Conservation (phyloP, 345 rosid genomes). For the Boechera retrofracta region DNA sequence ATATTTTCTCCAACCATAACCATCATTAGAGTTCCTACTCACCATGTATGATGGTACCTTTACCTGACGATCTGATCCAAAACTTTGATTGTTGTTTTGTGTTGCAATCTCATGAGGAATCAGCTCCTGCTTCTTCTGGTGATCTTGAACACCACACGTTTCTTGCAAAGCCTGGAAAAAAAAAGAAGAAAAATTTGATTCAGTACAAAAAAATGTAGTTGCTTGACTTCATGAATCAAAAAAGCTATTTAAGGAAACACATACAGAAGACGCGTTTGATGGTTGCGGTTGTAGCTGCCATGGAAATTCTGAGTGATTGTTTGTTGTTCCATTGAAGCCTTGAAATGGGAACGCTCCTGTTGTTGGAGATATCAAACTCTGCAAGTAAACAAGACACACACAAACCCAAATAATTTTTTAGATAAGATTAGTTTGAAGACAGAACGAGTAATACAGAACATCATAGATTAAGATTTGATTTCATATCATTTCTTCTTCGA, state of each 20-base stretch:
- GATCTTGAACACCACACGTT: slow-evolving; percentile 55
- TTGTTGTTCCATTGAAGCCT: slow-evolving; percentile 64
- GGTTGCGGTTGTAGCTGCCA: slow-evolving; percentile 52
- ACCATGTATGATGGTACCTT: slow-evolving; percentile 49
- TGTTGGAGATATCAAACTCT: slow-evolving; percentile 93
- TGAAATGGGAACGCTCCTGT: slow-evolving; percentile 79
- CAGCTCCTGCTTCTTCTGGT: slow-evolving; percentile 51
- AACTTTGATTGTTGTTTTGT: slow-evolving; percentile 44
- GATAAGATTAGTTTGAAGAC: neutral
- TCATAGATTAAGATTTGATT: neutral
- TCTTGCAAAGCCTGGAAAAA: slow-evolving; percentile 55
- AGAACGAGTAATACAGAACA: slow-evolving; percentile 11
- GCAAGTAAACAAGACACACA: slow-evolving; percentile 56
- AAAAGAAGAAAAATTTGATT: slow-evolving; percentile 2
- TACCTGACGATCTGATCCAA: slow-evolving; percentile 41
- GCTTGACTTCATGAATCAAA: slow-evolving; percentile 45
- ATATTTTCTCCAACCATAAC: slow-evolving; percentile 95
- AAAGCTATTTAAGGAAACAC: slow-evolving; percentile 28
- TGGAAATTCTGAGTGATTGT: slow-evolving; percentile 56
- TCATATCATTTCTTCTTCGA: neutral
- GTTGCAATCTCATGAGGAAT: slow-evolving; percentile 53
- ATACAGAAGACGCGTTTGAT: slow-evolving; percentile 45
- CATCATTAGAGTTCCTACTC: slow-evolving; percentile 78
- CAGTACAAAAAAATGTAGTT: slow-evolving; percentile 4
- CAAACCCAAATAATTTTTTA: neutral